Base-by-base conservation (phyloP, 2,329 filamentous ascomycete genomes). In the Pestalotiopsis sp. region DNA sequence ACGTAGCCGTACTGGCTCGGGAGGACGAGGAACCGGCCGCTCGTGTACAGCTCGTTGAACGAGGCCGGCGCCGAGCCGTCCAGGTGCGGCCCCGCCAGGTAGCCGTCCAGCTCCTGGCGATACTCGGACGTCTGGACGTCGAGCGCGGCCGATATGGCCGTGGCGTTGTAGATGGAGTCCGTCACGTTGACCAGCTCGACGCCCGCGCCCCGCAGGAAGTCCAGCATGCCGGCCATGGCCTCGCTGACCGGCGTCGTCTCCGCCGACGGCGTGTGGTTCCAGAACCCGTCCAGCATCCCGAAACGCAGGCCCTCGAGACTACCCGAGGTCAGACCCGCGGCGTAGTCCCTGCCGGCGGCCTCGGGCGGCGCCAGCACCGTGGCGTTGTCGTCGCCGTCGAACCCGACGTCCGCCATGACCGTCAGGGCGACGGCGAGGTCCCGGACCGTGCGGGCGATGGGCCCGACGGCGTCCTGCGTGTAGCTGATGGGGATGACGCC, bases 41-140 rank as follows among this genome's bases (percentile, higher is more conserved):
- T 81, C 14, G 74, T 75, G 71, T 86, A 88, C 0, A 91, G 76
- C 4, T 86, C 81, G 3, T 77, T 71, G 9, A 89, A 81, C 2
- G 79, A 83, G 0, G 68, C 68, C 0, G 86, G 84, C 44, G 81
- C 82, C 2, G 73, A 62, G 3, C 85, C 84, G 2, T 68, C 70
- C 0, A 85, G 78, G 24, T 76, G 77, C 1, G 81, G 71, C 1
- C 80, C 79, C 35, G 82, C 78, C 0, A 92, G 82, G 73, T 92
- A 91, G 0, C 75, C 68, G 68, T 89, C 81, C 70, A 91, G 81
- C 24, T 78, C 73, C 72, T 89, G 81, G 17, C 84, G 82, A 74
- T 86, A 89, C 72, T 92, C 89, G 73, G 81, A 89, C 10, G 81
- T 81, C 71, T 92, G 89, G 1, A 88, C 87, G 71, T 91, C 89